phyloP scores from a whole-genome alignment of 2,329 filamentous ascomycete genomes.

The Drechslera avenae region DNA sequence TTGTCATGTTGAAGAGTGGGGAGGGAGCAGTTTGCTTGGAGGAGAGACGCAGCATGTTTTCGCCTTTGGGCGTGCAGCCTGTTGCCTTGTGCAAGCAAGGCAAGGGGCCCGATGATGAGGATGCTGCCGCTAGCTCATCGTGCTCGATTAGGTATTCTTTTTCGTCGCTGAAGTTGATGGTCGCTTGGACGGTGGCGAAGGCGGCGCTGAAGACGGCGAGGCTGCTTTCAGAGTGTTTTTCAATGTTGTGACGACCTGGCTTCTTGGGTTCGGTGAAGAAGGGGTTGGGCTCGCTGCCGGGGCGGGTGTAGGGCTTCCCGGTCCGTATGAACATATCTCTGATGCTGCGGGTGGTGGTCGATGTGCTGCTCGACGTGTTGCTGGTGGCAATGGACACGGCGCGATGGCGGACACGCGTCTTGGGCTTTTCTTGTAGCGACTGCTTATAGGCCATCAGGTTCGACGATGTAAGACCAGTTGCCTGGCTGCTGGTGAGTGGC shows the following conservation, averaged over 20 bases:
- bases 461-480: constrained; percentile 14
- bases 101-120: constrained; percentile 11
- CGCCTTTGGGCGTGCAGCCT: constrained; percentile 36
- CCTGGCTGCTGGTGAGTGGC: constrained; percentile 4
- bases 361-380: constrained; percentile 18
- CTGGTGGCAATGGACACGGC: constrained; percentile 10
- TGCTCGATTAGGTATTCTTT: constrained; percentile 20
- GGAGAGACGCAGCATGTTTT: constrained; percentile 26
- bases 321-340: constrained; percentile 28
- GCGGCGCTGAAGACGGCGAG: constrained; percentile 20
- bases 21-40: constrained; percentile 12
- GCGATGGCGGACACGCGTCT: constrained; percentile 16
- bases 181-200: constrained; percentile 17
- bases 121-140: constrained; percentile 12
- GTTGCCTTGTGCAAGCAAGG: constrained; percentile 36
- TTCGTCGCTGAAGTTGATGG: constrained; percentile 40
- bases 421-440: constrained; percentile 22
- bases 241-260: not conserved
- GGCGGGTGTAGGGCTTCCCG: constrained; percentile 26
- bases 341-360: constrained; percentile 27
- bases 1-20: not conserved
- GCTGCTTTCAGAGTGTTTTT: constrained; percentile 26
- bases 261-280: constrained; percentile 16
- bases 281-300: constrained; percentile 18
- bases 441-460: constrained; percentile 26